Conservation (phyloP, 1,139 yeast species). For the Arxiozyma telluris region DNA sequence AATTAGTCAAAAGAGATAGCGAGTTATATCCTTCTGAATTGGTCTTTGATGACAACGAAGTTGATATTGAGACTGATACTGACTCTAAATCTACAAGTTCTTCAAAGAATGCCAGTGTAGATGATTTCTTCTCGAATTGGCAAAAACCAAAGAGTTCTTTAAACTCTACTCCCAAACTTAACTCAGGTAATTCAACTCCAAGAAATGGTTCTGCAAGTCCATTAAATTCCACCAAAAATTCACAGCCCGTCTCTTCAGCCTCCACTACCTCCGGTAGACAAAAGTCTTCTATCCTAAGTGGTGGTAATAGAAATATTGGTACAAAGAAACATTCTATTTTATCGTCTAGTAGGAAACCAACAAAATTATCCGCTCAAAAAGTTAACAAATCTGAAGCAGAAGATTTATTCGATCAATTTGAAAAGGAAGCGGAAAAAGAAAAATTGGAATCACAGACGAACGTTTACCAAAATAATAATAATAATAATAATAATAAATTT, state of each 20-base stretch:
- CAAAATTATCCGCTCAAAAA: slow-evolving; percentile 48
- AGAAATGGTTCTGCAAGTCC: slow-evolving; percentile 3
- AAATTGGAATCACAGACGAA: slow-evolving; percentile 28
- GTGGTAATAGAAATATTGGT: not conserved
- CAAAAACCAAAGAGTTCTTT: slow-evolving; percentile 52
- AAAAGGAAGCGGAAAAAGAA: slow-evolving; percentile 75
- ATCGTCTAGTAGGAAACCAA: slow-evolving; percentile 36
- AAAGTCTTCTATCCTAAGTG: slow-evolving; percentile 13
- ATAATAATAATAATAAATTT: slow-evolving; percentile 5
- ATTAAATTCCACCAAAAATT: slow-evolving; percentile 1
- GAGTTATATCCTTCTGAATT: slow-evolving; percentile 57
- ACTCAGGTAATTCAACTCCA: slow-evolving; percentile 9
- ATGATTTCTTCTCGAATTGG: slow-evolving; percentile 90
- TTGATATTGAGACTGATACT: slow-evolving; percentile 28
- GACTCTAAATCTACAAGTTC: slow-evolving; percentile 26
- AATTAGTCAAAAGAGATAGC: slow-evolving; percentile 59
- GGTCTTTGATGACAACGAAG: slow-evolving; percentile 50
- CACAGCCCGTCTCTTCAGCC: slow-evolving; percentile 19
- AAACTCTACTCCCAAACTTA: slow-evolving; percentile 10
- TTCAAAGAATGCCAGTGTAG: slow-evolving; percentile 43
- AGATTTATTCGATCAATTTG: slow-evolving; percentile 70
- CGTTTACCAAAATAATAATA: slow-evolving; percentile 5
- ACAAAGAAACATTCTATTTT: slow-evolving; percentile 30
- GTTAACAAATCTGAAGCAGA: slow-evolving; percentile 55
- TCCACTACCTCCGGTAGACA: slow-evolving; percentile 12